Conservation (phyloP, 768 basidiomycete species). For the Leccinum truebloodii region DNA sequence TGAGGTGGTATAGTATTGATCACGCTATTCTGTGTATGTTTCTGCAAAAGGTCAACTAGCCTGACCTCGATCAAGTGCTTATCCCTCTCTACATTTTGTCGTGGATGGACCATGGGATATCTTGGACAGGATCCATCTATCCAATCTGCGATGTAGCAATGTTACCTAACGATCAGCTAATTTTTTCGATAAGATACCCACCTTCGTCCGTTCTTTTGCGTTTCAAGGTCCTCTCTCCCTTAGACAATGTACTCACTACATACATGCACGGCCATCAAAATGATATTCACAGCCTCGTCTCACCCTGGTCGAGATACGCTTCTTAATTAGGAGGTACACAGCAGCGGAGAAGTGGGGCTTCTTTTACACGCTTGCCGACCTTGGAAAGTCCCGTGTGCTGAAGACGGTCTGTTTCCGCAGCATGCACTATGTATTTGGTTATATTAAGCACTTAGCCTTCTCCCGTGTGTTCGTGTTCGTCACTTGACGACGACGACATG, state of each 20-base stretch:
- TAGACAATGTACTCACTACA: neutral
- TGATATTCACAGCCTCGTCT: neutral
- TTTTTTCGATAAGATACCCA: neutral
- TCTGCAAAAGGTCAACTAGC: neutral
- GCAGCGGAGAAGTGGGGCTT: neutral
- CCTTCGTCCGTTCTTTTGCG: neutral
- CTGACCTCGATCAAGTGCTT: neutral
- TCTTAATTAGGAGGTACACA: neutral
- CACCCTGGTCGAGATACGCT: neutral
- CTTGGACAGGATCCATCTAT: neutral
- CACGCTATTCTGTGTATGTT: neutral
- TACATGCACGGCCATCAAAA: neutral
- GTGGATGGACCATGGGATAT: neutral
- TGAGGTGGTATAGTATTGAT: constrained; percentile 2
- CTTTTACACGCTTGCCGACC: neutral
- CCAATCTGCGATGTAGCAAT: neutral
- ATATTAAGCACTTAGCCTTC: neutral
- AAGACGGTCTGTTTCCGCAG: neutral
- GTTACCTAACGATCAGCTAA: neutral
- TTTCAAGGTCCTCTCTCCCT: neutral
- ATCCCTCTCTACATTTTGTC: neutral
- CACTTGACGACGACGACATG: neutral
- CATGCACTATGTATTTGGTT: neutral
- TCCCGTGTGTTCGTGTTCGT: neutral
- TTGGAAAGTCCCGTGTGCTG: neutral